These are phyloP conservation scores for Hymenoscyphus scutula DNA, from an alignment of 2,329 filamentous ascomycete genomes.

Conservation along the genomic window DNA sequence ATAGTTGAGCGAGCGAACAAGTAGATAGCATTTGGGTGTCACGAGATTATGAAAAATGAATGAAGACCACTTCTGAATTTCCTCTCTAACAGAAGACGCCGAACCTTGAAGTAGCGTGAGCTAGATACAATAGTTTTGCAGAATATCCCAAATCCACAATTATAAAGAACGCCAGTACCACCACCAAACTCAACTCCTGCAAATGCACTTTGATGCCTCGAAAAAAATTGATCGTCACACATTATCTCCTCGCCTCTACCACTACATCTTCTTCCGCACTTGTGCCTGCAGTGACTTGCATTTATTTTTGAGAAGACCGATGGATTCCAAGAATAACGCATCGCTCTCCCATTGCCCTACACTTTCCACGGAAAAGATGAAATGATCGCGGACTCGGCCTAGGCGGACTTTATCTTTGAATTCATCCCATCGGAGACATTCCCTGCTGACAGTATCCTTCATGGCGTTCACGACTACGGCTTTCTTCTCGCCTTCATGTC, in stretches of 20 bases:
- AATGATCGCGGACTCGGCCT: slow-evolving; percentile 87
- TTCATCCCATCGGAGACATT: slow-evolving; percentile 86
- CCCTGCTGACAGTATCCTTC: slow-evolving; percentile 92
- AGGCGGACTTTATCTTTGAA: slow-evolving; percentile 96
- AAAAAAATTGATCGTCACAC: slow-evolving; percentile 1
- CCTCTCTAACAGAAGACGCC: background rate
- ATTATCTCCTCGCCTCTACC: slow-evolving; percentile 1
- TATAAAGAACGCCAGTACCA: background rate
- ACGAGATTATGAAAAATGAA: background rate
- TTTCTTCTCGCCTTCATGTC: slow-evolving; percentile 75
- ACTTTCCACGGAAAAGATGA: slow-evolving; percentile 95
- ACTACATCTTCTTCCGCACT: slow-evolving; percentile 39
- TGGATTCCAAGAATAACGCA: slow-evolving; percentile 84
- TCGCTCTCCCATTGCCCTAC: slow-evolving; percentile 94
- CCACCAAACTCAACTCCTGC: background rate
- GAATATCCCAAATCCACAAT: background rate
- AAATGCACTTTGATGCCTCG: slow-evolving; percentile 4
- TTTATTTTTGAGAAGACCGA: slow-evolving; percentile 83
- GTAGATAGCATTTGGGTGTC: background rate
- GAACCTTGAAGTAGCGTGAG: background rate
- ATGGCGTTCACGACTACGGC: slow-evolving; percentile 86
- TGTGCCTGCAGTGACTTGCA: slow-evolving; percentile 71
- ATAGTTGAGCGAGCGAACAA: background rate
- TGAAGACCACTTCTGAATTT: background rate
- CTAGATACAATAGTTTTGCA: background rate